Evolutionary conservation across 2,329 filamentous ascomycete genomes (phyloP), one percentile per base, ranked within the genome.

Genomic region (Ceratocystis lukuohia): DNA sequence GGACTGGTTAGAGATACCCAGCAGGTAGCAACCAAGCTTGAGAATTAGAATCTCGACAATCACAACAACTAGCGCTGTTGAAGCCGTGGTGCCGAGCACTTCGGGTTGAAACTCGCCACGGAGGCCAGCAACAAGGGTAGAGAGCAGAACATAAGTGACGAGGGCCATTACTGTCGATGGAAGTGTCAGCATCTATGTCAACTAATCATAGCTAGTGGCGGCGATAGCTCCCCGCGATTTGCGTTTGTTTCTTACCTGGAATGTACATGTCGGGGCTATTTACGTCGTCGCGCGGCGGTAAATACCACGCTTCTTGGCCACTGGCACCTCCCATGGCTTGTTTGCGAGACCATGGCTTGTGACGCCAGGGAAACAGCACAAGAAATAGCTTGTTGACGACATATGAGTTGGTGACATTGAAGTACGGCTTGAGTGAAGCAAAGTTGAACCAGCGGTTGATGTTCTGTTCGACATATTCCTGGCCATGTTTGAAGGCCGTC

Each of bases 231-330:
- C 28, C 25, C 15, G 12, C 28, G 15, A 8, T 44, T 28, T 41
- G 30, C 28, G 12, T 22, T 33, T 7, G 25, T 30, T 48, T 72
- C 76, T 45, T 71, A 81, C 78, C 77, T 68, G 92, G 92, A 72
- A 99, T 99, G 78, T 99, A 99, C 92, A 99, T 97, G 77, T 99
- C 94, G 17, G 95, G 94, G 70, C 91, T 95, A 77, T 99, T 99
- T 76, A 97, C 81, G 74, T 99, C 94, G 75, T 99, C 93, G 70
- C 94, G 84, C 1, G 94, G 94, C 4, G 94, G 91, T 6, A 96
- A 82, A 76, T 94, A 99, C 80, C 86, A 87, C 59, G 84, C 84
- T 70, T 88, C 86, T 71, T 87, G 84, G 63, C 87, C 83, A 73
- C 83, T 85, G 66, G 86, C 84, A 22, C 87, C 85, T 10, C 61